Base-by-base conservation (phyloP, 140 eudicot genomes). In the Oenanthe javanica region DNA sequence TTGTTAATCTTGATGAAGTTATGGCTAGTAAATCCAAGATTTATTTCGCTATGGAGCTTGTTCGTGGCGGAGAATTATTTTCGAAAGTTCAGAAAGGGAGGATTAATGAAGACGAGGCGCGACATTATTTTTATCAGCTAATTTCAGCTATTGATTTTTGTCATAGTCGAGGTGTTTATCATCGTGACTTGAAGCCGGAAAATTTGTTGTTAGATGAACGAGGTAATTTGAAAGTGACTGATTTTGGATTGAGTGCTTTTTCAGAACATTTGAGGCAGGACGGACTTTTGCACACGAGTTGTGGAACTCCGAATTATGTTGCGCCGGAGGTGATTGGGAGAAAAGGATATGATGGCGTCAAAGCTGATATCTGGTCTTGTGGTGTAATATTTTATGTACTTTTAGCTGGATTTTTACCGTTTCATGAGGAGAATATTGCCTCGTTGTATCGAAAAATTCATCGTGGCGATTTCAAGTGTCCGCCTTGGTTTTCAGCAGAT, bases 361-460 rank as follows among this genome's bases (percentile, higher is more conserved):
- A 90, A 57, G 92, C 97, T 1, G 98, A 93, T 78, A 83, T 91
- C 6, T 93, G 98, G 98, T 93, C 98, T 0, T 93, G 98, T 27
- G 98, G 98, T 0, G 97, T 93, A 3, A 86, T 93, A 6, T 82
- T 93, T 5, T 93, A 77, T 75, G 98, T 90, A 1, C 88, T 93
- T 5, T 74, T 93, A 31, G 97, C 98, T 11, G 97, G 98, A 12
- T 93, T 87, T 72, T 64, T 91, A 42, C 98, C 98, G 4, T 93
- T 93, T 27, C 92, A 88, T 38, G 97, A 86, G 49, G 97, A 93
- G 8, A 93, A 93, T 79, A 59, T 91, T 16, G 85, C 90, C 16
- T 79, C 86, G 9, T 86, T 93, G 97, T 93, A 93, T 47, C 82
- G 86, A 64, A 91, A 90, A 71, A 90, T 93, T 10, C 88, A 90